Evolutionary conservation across 1,284 basidiomycete genomes (phyloP), one percentile per base, ranked within the genome.

Genomic region (Rhodotorula sp.): DNA sequence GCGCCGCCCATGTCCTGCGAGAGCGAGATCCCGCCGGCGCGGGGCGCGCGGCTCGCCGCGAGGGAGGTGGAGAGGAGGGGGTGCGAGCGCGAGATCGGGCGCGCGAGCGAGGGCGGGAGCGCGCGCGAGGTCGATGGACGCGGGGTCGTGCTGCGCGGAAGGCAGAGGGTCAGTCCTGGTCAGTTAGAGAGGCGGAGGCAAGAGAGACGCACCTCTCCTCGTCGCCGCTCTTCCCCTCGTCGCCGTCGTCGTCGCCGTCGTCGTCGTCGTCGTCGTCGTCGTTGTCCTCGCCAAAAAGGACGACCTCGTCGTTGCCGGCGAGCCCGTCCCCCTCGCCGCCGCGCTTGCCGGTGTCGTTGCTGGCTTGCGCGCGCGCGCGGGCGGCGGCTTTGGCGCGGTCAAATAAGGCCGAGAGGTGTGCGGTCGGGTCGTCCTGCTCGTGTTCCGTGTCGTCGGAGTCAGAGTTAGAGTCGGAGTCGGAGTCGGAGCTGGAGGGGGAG

Each of bases 241-340:
- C 67, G 19, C 17, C 37, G 56, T 37, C 67, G 7, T 37, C 37
- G 56, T 39, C 21, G 39, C 27, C 44, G 6, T 46, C 41, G 13
- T 66, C 67, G 25, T 51, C 61, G 13, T 34, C 55, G 19, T 44
- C 44, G 2, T 69, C 71, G 4, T 61, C 58, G 9, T 72, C 69
- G 1, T 64, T 59, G 9, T 58, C 70, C 2, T 51, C 51, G 17
- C 70, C 75, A 25, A 76, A 76, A 15, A 68, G 39, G 25, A 76
- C 68, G 36, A 74, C 19, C 32, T 72, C 72, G 2, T 76, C 72
- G n/a, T 70, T 68, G 0, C 66, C 70, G 3, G 75, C 75, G 9
- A 76, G 51, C 13, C 36, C 60, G 37, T 76, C 74, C 3, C 48
- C 72, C 2, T 48, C 41, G 10, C 41, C 48, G 6, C 60, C 48